Evolutionary conservation across 805 yeast genomes (phyloP), one percentile per base, ranked within the genome.

Genomic region (Kazachstania psychrophila): DNA sequence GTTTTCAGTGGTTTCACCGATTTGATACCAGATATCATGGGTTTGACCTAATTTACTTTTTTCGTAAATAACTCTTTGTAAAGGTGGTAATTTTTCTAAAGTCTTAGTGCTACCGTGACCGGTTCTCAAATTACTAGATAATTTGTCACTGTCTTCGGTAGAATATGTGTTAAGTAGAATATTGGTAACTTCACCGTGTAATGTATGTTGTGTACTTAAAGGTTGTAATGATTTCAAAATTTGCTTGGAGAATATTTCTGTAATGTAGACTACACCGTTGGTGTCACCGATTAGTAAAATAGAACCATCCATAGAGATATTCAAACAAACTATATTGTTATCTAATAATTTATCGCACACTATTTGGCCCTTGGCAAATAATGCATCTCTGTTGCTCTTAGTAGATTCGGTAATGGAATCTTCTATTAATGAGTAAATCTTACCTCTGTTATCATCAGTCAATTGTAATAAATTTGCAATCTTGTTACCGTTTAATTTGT

Each of bases 261-360:
- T 70, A 1, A 78, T 67, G 28, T 72, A 70, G 2, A 84, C 73
- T 20, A 72, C 66, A 1, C 96, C 96, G n/a, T 47, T 51, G 0
- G 69, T 56, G 52, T 84, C 94, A 24, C 96, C 96, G 5, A 86
- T 73, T 3, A 81, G 62, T 5, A 88, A 49, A 25, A 64, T 56
- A 13, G 88, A 74, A 4, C 89, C 95, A 53, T 88, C 96, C 51
- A 81, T 62, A 5, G 87, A 75, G 2, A 83, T 58, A 2, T 63
- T 65, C 35, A 87, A 45, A 27, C 72, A 61, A 0, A 84, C 72
- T 2, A 82, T 73, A 2, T 51, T 41, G 5, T 56, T 54, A 1
- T 55, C 51, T 7, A 42, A 24, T 2, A 58, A 14, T 30, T 43
- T 52, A 1, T 45, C 45, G 20, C 60, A 27, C 37, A 54, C 20